A percentile compares a stretch with the other conserved stretches of the same genome.
Conservation (phyloP, 139 green algal species). For the Gonium pectorale region DNA sequence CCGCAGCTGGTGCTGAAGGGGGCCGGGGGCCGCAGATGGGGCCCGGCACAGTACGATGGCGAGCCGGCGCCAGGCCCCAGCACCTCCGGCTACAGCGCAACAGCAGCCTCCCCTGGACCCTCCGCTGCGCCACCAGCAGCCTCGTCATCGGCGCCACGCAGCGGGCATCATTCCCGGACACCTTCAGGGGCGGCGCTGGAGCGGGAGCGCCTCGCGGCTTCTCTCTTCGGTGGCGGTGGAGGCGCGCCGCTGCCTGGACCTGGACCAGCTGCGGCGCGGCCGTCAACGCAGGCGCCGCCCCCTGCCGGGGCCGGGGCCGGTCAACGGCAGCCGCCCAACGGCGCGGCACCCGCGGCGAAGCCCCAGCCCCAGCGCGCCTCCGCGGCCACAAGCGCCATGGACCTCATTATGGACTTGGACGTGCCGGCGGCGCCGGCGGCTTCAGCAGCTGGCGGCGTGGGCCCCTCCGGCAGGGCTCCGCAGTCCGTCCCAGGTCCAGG, state of each 20-base stretch:
- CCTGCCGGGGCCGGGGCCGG: neutral
- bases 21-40: slow-evolving; percentile 8
- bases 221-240: slow-evolving; percentile 57
- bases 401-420: slow-evolving; percentile 58
- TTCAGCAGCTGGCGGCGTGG: neutral
- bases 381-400: slow-evolving; percentile 8
- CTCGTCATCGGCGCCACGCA: too few species aligned
- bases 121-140: too few species aligned
- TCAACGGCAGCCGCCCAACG: neutral
- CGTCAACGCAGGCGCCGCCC: neutral
- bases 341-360: neutral
- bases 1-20: slow-evolving; percentile 28
- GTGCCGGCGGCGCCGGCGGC: neutral
- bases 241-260: neutral
- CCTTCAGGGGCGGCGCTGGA: slow-evolving; percentile 6
- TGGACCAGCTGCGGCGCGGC: neutral
- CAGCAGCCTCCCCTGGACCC: too few species aligned
- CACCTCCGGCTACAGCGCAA: neutral
- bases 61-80: neutral
- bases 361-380: neutral
- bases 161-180: slow-evolving; percentile 3
- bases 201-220: slow-evolving; percentile 60
- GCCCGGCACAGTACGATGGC: slow-evolving; percentile 26
- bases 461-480: too few species aligned
- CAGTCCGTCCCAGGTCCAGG: too few species aligned